Base-by-base conservation (phyloP, 768 basidiomycete genomes). In the Xerocomellus intermedius region DNA sequence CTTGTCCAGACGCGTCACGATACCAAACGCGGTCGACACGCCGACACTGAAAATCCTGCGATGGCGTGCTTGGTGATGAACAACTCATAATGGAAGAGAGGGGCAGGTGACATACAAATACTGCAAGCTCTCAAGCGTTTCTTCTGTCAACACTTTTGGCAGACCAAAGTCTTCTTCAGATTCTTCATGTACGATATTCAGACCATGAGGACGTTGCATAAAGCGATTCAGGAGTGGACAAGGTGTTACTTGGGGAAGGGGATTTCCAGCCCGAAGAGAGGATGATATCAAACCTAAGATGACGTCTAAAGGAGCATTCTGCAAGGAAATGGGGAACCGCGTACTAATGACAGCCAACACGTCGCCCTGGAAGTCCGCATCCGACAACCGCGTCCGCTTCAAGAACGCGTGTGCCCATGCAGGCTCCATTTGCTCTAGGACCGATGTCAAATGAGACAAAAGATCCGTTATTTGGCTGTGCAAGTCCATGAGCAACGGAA, bases 211-310 rank as follows among this genome's bases (percentile, higher is more conserved):
- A 50, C 73, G 66, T 30, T 73, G 66, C 67, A 77, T 68, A 53
- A 79, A 82, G 1, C 79, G 75, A 49, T 78, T 70, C 5, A 80
- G 65, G 9, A 81, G 73, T 3, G 84, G 91, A 61, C 86, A 88
- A 0, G 93, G 91, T 3, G 91, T 94, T 50, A 94, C 89, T 64
- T 94, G 92, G 0, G 92, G 92, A 3, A 95, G 74, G 0, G 93
- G 84, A 8, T 74, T 75, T 4, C 89, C 91, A 0, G 86, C 86
- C 16, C 86, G 80, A 17, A 95, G 73, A 8, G 90, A 80, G 0
- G 84, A 85, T 0, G 91, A 86, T 51, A 91, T 84, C 80, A 95
- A 82, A 32, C 81, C 89, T 91, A 32, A 19, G 30, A 45, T 19
- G 12, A 4, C 9, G 36, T 21, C 38, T 5, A 37, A 37, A n/a